Percentiles rank a stretch among this genome's conserved stretches.
These are phyloP conservation scores for Blastobotrys petasosporus DNA, from an alignment of 1,139 yeast species.

Conservation along the genomic window DNA sequence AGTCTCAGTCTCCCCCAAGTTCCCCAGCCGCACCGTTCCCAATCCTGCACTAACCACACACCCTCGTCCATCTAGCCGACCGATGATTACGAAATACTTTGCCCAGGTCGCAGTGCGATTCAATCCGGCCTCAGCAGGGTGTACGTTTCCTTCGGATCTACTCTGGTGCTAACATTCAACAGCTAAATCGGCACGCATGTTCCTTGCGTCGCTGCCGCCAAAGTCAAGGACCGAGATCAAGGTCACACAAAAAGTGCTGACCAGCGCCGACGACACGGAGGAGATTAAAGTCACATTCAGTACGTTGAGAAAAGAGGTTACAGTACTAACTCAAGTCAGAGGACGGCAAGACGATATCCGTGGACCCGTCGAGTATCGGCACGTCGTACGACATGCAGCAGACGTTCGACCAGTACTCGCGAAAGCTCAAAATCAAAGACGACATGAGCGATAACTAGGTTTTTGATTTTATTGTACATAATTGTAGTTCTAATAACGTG, in stretches of 20 bases:
- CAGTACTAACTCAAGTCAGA: conserved; percentile 28
- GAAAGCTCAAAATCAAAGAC: conserved; percentile 51
- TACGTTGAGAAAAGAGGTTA: conserved; percentile 21
- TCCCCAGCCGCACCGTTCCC: no score
- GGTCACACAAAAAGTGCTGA: conserved; percentile 29
- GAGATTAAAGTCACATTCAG: conserved; percentile 66
- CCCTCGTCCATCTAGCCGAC: no score
- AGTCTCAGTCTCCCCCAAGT: no score
- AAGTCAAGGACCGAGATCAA: conserved; percentile 27
- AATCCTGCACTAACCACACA: no score
- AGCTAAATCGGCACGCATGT: conserved; percentile 75
- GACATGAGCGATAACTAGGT: conserved; percentile 23
- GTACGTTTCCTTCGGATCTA: conserved; percentile 33
- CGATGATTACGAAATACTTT: conserved; percentile 81
- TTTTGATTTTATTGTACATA: not conserved
- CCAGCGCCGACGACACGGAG: conserved; percentile 45
- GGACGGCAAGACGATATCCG: conserved; percentile 66
- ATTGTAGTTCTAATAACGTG: no score
- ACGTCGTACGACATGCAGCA: conserved; percentile 32
- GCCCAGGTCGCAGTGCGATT: conserved; percentile 70
- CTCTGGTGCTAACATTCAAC: not conserved
- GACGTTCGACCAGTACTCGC: conserved; percentile 49
- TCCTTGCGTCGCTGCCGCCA: conserved; percentile 77
- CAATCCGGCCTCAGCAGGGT: conserved; percentile 67
- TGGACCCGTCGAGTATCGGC: conserved; percentile 53